These are phyloP conservation scores for Fusarium torreyae DNA, from an alignment of 2,329 filamentous ascomycete genomes.

Conservation along the genomic window DNA sequence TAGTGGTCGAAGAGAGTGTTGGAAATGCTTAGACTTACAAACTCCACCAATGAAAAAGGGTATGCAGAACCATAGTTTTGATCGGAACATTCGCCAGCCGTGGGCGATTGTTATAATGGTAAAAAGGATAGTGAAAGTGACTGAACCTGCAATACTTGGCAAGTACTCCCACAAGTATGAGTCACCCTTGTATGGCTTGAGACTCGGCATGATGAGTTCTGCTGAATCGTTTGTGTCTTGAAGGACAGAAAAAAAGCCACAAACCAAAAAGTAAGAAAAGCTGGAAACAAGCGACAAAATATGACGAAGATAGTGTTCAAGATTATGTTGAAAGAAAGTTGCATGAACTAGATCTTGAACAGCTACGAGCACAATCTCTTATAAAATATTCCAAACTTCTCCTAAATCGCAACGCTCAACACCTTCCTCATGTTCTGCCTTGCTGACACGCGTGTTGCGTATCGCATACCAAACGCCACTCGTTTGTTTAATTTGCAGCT, in stretches of 20 bases:
- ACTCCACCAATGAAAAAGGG: conserved; percentile 62
- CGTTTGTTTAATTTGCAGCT: neutral
- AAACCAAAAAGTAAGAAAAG: too few relatives aligned
- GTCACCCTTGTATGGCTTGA: conserved; percentile 19
- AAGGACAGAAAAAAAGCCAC: too few relatives aligned
- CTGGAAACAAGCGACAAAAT: rapidly evolving
- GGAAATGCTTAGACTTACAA: conserved; percentile 53
- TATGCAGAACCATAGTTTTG: conserved; percentile 64
- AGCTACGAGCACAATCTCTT: neutral
- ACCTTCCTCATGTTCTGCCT: neutral
- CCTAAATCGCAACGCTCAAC: rapidly evolving
- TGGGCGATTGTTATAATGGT: conserved; percentile 58
- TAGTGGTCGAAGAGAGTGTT: rapidly evolving
- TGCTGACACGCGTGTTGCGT: conserved; percentile 42
- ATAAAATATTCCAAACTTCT: rapidly evolving
- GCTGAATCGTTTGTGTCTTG: too few relatives aligned
- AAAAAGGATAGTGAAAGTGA: conserved; percentile 63
- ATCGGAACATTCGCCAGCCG: conserved; percentile 58
- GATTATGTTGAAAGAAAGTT: neutral
- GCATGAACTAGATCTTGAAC: neutral
- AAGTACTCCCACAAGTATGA: conserved; percentile 50
- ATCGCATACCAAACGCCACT: rapidly evolving
- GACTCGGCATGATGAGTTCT: conserved; percentile 6
- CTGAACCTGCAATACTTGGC: conserved; percentile 62
- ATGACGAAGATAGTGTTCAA: neutral